Evolutionary conservation across 495 filamentous ascomycete genomes (phyloP).

Genomic region (Xylaria castorea): DNA sequence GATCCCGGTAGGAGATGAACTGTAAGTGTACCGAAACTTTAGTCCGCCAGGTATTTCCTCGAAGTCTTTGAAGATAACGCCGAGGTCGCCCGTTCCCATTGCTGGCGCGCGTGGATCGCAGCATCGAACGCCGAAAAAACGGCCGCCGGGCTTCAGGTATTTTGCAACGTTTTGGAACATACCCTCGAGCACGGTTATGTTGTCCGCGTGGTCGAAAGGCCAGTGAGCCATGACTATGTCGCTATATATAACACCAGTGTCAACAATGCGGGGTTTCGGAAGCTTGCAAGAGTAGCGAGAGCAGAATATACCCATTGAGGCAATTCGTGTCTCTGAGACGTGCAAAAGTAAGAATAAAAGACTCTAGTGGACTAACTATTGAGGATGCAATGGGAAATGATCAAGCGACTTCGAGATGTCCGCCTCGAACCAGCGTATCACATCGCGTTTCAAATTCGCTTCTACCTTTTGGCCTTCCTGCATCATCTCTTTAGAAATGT

Average conservation of each 20-base stretch:
- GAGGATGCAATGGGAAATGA: conserved; percentile 28
- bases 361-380: too few relatives aligned
- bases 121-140: conserved; percentile 34
- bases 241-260: too few relatives aligned
- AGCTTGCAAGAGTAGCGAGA: too few relatives aligned
- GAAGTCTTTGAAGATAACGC: conserved; percentile 22
- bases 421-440: conserved; percentile 31
- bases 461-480: conserved; percentile 22
- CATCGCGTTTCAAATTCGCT: not conserved
- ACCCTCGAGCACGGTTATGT: conserved; percentile 33
- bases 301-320: too few relatives aligned
- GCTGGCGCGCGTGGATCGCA: conserved; percentile 23
- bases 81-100: conserved; percentile 34
- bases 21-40: conserved; percentile 18
- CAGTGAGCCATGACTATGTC: conserved; percentile 41
- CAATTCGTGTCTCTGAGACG: too few relatives aligned
- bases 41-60: conserved; percentile 36
- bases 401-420: conserved; percentile 36
- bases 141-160: conserved; percentile 40
- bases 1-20: conserved; percentile 22
- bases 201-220: conserved; percentile 39
- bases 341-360: too few relatives aligned
- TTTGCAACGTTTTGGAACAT: conserved; percentile 41
- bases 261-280: too few relatives aligned
- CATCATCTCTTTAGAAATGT: conserved; percentile 43